Percentiles rank a stretch among this genome's conserved stretches.
phyloP scores from a whole-genome alignment of 73 alveolate genomes.

The Paramecium sonneborni region DNA sequence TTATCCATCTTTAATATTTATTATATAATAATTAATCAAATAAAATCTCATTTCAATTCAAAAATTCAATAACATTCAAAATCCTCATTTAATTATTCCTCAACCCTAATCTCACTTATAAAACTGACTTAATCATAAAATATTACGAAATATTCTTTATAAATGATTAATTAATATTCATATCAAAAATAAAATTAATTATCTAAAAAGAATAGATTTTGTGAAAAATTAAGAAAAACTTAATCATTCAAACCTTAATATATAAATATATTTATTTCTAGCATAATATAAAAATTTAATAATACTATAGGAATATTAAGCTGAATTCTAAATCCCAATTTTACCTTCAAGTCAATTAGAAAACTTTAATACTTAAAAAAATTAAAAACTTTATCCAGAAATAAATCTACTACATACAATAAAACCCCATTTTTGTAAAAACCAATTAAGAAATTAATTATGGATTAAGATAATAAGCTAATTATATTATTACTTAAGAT shows the following conservation, averaged over 20 bases:
- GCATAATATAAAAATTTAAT: no score
- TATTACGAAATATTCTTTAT: background rate
- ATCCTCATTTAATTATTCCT: background rate
- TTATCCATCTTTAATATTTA: conserved; percentile 40
- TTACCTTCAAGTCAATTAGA: background rate
- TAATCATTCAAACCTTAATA: no score
- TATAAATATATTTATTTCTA: no score
- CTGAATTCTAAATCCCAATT: background rate
- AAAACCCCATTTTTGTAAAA: background rate
- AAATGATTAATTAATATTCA: background rate
- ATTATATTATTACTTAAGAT: background rate
- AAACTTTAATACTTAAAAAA: background rate
- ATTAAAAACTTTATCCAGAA: background rate
- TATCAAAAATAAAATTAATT: background rate
- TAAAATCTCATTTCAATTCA: background rate
- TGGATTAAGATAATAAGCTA: background rate
- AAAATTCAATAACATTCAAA: background rate
- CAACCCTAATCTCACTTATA: background rate
- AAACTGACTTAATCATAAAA: background rate
- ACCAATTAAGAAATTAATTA: background rate
- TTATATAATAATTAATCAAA: background rate
- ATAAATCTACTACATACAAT: background rate
- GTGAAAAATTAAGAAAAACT: no score
- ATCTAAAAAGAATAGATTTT: background rate
- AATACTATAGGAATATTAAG: background rate